Conservation (phyloP, 176 grass and related monocot species). For the Carex parvula region DNA sequence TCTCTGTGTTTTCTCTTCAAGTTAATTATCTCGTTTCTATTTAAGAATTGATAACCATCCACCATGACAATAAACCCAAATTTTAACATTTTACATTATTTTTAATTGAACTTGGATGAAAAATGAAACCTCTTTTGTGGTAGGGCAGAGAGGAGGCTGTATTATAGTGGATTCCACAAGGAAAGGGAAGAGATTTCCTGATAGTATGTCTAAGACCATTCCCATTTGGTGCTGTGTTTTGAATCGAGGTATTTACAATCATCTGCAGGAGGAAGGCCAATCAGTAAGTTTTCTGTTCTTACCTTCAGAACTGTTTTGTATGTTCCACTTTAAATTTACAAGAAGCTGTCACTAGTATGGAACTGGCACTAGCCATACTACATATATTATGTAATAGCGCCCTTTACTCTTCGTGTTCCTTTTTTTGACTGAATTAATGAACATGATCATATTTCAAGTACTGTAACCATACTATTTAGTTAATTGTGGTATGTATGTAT, state of each 20-base stretch:
- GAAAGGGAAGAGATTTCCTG: conserved; percentile 82
- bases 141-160: conserved; percentile 91
- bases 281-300: conserved; percentile 32
- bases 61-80: background rate
- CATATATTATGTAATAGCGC: background rate
- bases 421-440: background rate
- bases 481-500: background rate
- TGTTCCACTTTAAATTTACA: background rate
- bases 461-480: background rate
- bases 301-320: background rate
- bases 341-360: background rate
- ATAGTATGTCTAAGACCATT: conserved; percentile 98
- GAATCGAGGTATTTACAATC: conserved; percentile 71
- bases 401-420: background rate
- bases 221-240: conserved; percentile 86
- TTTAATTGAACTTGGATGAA: background rate
- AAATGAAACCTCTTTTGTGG: conserved; percentile 23
- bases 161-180: conserved; percentile 91
- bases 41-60: background rate
- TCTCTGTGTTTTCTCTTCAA: background rate
- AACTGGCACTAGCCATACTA: background rate
- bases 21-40: background rate
- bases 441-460: background rate
- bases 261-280: conserved; percentile 33
- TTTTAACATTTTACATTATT: background rate